phyloP scores from a whole-genome alignment of 2,329 filamentous ascomycete species.

The Colletotrichum tofieldiae region DNA sequence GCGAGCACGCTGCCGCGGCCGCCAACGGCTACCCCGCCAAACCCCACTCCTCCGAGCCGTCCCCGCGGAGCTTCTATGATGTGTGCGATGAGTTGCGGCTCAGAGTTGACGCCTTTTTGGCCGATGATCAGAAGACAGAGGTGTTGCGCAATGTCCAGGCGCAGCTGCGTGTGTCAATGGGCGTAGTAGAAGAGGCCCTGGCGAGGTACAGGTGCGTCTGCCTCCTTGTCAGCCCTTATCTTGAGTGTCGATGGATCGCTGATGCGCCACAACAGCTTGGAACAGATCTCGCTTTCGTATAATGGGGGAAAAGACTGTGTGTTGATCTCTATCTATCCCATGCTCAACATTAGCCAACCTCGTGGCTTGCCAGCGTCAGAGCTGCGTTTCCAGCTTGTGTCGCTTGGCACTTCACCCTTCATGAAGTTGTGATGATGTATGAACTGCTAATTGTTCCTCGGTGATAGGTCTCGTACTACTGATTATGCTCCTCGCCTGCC shows the following conservation, averaged over 20 bases:
- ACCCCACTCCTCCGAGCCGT: constrained; percentile 39
- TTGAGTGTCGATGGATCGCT: constrained; percentile 1
- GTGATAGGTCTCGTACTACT: constrained; percentile 80
- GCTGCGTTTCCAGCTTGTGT: neutral
- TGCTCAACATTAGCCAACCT: too few relatives aligned
- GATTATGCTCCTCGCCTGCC: constrained; percentile 83
- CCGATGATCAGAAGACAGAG: constrained; percentile 69
- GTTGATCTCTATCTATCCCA: neutral
- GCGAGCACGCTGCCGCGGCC: constrained; percentile 28
- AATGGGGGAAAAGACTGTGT: constrained; percentile 96
- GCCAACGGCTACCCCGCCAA: constrained; percentile 41
- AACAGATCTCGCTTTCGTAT: constrained; percentile 90
- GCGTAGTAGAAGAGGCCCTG: constrained; percentile 82
- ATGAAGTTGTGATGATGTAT: neutral
- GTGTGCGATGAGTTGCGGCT: constrained; percentile 69
- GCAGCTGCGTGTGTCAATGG: constrained; percentile 81
- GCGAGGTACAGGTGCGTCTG: constrained; percentile 78
- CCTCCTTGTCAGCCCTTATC: constrained; percentile 23
- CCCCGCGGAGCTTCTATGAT: constrained; percentile 50
- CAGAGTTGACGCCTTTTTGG: constrained; percentile 77
- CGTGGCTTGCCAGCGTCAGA: neutral
- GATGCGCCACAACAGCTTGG: constrained; percentile 66
- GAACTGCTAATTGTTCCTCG: neutral
- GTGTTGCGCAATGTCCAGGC: constrained; percentile 77
- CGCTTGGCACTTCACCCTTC: neutral